Base-by-base conservation (phyloP, 805 yeast species). In the Barnettozyma pratensis region DNA sequence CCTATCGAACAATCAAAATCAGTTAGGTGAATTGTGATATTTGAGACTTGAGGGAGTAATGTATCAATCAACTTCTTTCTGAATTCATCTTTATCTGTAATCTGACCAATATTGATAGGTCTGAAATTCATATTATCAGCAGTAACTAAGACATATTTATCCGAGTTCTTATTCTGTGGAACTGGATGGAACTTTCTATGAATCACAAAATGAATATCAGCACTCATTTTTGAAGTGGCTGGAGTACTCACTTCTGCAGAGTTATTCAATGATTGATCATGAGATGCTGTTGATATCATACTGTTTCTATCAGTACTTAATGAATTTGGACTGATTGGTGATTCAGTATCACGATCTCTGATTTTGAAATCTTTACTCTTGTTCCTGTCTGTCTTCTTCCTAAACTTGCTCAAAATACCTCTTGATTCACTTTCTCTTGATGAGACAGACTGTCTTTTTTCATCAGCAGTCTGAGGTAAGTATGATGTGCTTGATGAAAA, bases 1-100 rank as follows among this genome's bases (percentile, higher is more conserved):
- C 90, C 92, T 30, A 76, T 73, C 12, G 73, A 72, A 43, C 81
- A 70, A 25, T 81, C 80, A 61, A 81, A 79, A 45, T 88, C 96
- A 0, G 96, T 85, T 52, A 88, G 63, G 54, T 83, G 85, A 39
- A 80, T 70, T 0, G 73, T 61, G 32, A 65, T 46, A 10, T 62
- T 61, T 7, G 56, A 47, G 8, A 60, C 54, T 19, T 53, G 54
- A 4, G 65, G 58, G 4, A 57, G 55, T 14, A 81, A 56, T 2
- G 67, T 62, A 1, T 67, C 60, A 0, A 73, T 61, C 14, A 82
- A 53, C 9, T 60, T 56, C 2, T 59, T 61, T 52, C 77, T 81
- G 31, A 79, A 67, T 1, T 65, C 68, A 0, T 59, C 65, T 1
- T 69, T 57, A 10, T 65, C 58, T 1, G 55, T 52, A 26, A 65